A percentile compares a stretch with the other conserved stretches of the same genome.
These are phyloP conservation scores for Laburnicola sp. DNA, from an alignment of 2,329 filamentous ascomycete species.

Conservation along the genomic window DNA sequence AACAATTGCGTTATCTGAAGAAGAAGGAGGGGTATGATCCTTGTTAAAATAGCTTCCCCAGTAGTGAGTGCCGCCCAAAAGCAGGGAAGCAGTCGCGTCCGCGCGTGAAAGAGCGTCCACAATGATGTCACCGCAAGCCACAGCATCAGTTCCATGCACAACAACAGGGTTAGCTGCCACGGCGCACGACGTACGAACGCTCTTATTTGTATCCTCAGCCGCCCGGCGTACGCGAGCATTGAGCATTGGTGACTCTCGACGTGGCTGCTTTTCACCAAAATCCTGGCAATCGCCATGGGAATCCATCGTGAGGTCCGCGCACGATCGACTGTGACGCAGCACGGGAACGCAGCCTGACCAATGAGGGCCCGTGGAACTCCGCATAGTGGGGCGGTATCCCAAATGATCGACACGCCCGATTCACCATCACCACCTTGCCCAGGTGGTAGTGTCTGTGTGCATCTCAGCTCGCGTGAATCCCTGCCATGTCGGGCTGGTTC, in stretches of 20 bases:
- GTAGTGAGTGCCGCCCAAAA: conserved; percentile 12
- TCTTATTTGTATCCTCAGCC: background rate
- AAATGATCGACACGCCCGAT: background rate
- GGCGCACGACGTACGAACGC: background rate
- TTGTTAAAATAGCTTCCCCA: background rate
- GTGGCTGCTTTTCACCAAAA: background rate
- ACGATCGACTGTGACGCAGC: conserved; percentile 1
- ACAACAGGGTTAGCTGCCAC: background rate
- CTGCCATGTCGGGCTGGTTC: conserved; percentile 47
- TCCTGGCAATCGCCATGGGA: background rate
- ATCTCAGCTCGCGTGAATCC: background rate
- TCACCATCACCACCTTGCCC: background rate
- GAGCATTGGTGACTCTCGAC: background rate
- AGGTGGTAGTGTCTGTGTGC: background rate
- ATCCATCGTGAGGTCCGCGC: background rate
- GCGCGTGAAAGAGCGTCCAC: conserved; percentile 10
- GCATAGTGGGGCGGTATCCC: background rate
- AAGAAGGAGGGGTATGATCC: conserved; percentile 1
- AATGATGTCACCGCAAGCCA: conserved; percentile 22
- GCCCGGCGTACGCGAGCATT: background rate
- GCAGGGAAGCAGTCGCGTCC: conserved; percentile 14
- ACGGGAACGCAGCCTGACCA: background rate
- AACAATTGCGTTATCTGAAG: background rate
- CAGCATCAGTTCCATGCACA: background rate
- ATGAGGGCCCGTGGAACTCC: background rate